Evolutionary conservation across 129 eudicot genomes (phyloP), one percentile per base, ranked within the genome.

Genomic region (Heracleum sosnowskyi): DNA sequence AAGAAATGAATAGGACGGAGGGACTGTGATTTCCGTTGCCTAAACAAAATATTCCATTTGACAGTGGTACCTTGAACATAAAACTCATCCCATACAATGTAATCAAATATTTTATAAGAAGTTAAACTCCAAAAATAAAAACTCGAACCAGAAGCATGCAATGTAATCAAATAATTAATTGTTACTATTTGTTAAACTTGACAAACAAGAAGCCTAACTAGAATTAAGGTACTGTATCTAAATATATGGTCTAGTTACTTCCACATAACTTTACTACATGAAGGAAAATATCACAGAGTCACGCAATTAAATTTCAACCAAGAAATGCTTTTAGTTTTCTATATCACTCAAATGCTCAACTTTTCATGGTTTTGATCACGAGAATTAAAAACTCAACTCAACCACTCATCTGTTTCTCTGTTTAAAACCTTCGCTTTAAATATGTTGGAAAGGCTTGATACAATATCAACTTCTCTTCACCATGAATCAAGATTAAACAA

Each of bases 311-410:
- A 26, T 57, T 26, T 9, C 33, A 60, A 60, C 68, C 68, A 60
- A n/a, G 33, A n/a, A 60, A 1, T 66, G 15, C 39, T 66, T 66
- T 28, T 15, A 12, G 40, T 36, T 33, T 36, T 69, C 26, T 9
- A 36, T 33, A 34, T 17, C 26, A 35, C 42, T 36, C 39, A 69
- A 18, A 18, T 18, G 15, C 11, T 2, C 2, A 44, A 29, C 39
- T 35, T 35, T 24, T 22, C 51, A 37, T 24, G 76, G 49, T 41
- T n/a, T 7, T 39, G 28, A 39, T 78, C 81, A 78, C 81, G 81
- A 46, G 81, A 60, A n/a, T 60, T n/a, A 0, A 78, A 78, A 33
- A 40, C 37, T 1, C 16, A 39, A n/a, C 35, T 4, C 72, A 35
- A 62, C 80, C 80, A 62, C 69, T 46, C 29, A 18, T 74, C 16